Percentiles rank a stretch among this genome's conserved stretches.
phyloP scores from a whole-genome alignment of 768 basidiomycete species.

The Phanerodontia chrysosporium region DNA sequence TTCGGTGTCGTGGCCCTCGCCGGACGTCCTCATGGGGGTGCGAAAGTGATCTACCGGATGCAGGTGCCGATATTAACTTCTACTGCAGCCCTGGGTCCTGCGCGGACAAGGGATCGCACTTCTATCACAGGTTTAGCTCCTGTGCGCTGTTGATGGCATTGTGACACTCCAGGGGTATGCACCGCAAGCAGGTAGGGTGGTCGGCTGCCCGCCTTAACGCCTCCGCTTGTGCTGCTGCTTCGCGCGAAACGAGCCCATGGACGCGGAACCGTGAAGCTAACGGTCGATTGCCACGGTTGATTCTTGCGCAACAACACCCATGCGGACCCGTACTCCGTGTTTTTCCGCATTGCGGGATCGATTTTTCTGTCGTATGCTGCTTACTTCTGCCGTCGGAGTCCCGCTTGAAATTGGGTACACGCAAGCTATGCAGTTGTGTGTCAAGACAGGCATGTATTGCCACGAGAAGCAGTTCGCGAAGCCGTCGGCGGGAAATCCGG shows the following conservation, averaged over 20 bases:
- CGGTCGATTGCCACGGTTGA: background rate
- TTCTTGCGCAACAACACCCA: background rate
- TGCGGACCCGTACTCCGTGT: background rate
- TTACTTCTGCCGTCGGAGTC: background rate
- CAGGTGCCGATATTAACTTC: background rate
- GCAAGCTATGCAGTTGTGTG: background rate
- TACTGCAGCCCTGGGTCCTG: background rate
- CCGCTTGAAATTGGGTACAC: background rate
- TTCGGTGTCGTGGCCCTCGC: background rate
- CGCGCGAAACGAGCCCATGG: background rate
- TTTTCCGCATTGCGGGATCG: background rate
- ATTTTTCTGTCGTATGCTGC: background rate
- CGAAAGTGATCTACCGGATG: constrained; percentile 2
- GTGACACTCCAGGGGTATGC: background rate
- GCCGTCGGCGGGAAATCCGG: background rate
- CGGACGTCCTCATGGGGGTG: background rate
- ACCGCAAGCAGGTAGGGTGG: background rate
- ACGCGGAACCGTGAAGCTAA: background rate
- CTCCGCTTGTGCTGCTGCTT: background rate
- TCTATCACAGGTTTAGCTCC: background rate
- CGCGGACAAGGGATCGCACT: background rate
- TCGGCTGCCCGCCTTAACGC: background rate
- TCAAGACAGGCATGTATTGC: background rate
- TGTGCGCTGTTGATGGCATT: background rate
- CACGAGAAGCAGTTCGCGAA: background rate